Percentiles rank a stretch among this genome's conserved stretches.
Conservation (phyloP, 1,284 basidiomycete genomes). For the Moesziomyces parantarcticus region DNA sequence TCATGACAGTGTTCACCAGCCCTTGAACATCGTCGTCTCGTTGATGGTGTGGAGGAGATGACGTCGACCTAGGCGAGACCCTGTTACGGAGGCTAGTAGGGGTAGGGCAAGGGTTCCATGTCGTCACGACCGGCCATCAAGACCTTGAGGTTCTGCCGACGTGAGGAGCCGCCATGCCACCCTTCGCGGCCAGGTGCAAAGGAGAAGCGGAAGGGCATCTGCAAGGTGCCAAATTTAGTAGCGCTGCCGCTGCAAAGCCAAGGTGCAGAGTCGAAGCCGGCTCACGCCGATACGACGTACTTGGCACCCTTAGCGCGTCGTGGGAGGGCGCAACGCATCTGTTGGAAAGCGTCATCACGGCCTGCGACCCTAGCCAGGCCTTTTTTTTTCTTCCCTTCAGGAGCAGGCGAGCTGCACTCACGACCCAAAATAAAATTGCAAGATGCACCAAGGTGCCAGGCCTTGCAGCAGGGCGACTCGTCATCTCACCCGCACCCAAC, state of each 20-base stretch:
- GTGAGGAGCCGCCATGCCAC: too few relatives aligned
- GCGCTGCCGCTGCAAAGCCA: background rate
- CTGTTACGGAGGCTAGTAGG: background rate
- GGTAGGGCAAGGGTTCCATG: background rate
- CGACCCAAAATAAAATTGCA: background rate
- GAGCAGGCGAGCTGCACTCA: background rate
- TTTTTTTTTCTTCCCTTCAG: background rate
- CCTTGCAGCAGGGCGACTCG: background rate
- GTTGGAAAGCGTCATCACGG: conserved; percentile 19
- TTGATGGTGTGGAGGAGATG: background rate
- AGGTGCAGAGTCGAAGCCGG: background rate
- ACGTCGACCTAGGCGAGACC: background rate
- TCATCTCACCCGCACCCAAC: background rate
- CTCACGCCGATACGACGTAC: background rate
- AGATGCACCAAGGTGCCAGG: background rate
- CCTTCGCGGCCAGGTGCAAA: too few relatives aligned
- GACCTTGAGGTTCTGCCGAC: background rate
- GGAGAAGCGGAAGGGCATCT: too few relatives aligned
- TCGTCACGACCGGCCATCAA: background rate
- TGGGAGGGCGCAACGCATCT: background rate
- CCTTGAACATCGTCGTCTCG: too few relatives aligned
- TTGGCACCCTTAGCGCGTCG: background rate
- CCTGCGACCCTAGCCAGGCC: background rate
- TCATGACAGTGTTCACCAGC: too few relatives aligned
- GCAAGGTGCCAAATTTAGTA: background rate